A percentile compares a stretch with the other conserved stretches of the same genome.
phyloP scores from a whole-genome alignment of 306 rosid genomes.

The Chamaecrista fasciculata region DNA sequence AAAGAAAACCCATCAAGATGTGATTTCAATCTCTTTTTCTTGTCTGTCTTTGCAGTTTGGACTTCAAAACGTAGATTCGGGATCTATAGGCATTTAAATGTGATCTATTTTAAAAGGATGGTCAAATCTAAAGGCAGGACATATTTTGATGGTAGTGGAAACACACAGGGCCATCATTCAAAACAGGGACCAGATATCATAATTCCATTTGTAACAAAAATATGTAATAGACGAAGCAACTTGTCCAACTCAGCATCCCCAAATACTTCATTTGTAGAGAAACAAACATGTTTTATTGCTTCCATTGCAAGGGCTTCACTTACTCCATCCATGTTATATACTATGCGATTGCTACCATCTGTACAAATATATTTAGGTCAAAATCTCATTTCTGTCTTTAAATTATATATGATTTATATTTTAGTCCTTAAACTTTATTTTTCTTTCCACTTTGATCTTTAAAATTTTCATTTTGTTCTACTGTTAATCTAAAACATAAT shows the following conservation, averaged over 20 bases:
- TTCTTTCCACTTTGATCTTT: too few relatives aligned
- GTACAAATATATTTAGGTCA: too few relatives aligned
- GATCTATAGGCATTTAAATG: slow-evolving; percentile 21
- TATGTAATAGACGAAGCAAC: slow-evolving; percentile 14
- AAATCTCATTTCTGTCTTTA: too few relatives aligned
- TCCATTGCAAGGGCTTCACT: background rate
- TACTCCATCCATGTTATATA: background rate
- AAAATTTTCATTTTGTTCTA: too few relatives aligned
- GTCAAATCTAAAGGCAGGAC: slow-evolving; percentile 35
- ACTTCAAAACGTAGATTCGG: slow-evolving; percentile 15
- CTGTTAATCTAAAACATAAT: too few relatives aligned
- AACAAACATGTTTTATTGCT: slow-evolving; percentile 14
- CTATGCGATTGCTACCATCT: too few relatives aligned
- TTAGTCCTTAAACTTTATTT: too few relatives aligned
- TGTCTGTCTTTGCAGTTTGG: slow-evolving; percentile 3
- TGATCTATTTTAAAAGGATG: slow-evolving; percentile 36
- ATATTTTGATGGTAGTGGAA: slow-evolving; percentile 29
- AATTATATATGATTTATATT: too few relatives aligned
- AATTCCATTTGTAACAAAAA: slow-evolving; percentile 15
- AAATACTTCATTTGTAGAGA: background rate
- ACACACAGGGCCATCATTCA: slow-evolving; percentile 27
- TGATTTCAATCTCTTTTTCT: slow-evolving; percentile 13
- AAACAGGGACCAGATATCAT: slow-evolving; percentile 16
- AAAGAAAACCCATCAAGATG: slow-evolving; percentile 20
- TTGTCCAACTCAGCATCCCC: slow-evolving; percentile 33